phyloP scores from a whole-genome alignment of 257 asterid species.

The Ophiorrhiza pumila region DNA sequence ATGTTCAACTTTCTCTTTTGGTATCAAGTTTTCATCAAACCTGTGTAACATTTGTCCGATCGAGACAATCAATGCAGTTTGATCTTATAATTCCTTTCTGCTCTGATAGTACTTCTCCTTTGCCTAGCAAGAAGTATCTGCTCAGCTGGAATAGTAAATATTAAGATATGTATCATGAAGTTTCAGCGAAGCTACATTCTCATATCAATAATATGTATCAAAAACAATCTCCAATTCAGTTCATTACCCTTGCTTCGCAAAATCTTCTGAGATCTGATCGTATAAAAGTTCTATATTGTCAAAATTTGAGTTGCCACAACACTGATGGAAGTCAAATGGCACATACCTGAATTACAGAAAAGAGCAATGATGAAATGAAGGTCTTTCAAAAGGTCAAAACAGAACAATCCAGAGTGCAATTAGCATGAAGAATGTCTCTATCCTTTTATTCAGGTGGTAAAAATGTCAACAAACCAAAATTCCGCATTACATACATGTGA shows the following conservation, averaged over 20 bases:
- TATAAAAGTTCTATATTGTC: conserved; percentile 77
- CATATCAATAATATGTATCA: neutral
- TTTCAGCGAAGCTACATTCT: conserved; percentile 35
- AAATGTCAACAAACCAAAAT: neutral
- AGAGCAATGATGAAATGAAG: conserved; percentile 2
- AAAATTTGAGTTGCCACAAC: conserved; percentile 74
- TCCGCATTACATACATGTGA: neutral
- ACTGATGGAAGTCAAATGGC: conserved; percentile 86
- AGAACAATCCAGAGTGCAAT: neutral
- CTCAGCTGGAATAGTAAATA: conserved; percentile 80
- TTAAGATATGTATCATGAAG: conserved; percentile 48
- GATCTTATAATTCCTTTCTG: conserved; percentile 81
- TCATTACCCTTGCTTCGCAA: conserved; percentile 83
- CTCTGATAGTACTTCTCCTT: conserved; percentile 68
- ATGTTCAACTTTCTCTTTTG: neutral
- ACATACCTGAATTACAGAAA: conserved; percentile 56
- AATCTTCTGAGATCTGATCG: conserved; percentile 64
- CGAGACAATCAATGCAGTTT: conserved; percentile 97
- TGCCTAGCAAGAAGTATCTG: conserved; percentile 89
- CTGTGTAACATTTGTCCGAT: conserved; percentile 97
- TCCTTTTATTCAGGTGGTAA: neutral
- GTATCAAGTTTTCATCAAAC: conserved; percentile 39
- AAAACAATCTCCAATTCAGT: conserved; percentile 6
- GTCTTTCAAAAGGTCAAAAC: neutral
- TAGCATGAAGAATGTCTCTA: neutral